Conservation (phyloP, 257 asterid genomes). For the Prunella vulgaris region DNA sequence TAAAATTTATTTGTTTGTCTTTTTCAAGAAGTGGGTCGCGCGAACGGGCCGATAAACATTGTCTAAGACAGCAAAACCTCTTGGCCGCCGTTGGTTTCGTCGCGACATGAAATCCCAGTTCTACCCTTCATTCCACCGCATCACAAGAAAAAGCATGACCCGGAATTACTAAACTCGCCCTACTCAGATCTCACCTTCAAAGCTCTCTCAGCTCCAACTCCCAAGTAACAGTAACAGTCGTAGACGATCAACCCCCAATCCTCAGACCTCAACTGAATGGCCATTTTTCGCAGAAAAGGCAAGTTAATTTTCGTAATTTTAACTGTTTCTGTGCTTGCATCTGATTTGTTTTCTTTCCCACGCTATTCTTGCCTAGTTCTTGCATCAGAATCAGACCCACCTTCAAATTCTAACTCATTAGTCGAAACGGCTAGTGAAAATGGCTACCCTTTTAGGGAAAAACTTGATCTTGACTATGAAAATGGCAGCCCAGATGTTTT, state of each 20-base stretch:
- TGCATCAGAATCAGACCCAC: conserved; percentile 38
- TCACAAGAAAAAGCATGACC: not conserved
- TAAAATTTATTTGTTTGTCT: too few relatives aligned
- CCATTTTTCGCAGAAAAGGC: conserved; percentile 37
- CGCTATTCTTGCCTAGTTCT: conserved; percentile 33
- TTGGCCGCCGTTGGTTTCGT: conserved; percentile 33
- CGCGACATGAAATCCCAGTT: not conserved
- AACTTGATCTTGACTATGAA: not conserved
- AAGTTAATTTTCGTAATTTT: conserved; percentile 26
- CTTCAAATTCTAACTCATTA: conserved; percentile 24
- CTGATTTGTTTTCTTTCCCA: conserved; percentile 28
- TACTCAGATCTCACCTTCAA: conserved; percentile 36
- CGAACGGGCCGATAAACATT: too few relatives aligned
- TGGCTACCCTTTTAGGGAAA: conserved; percentile 18
- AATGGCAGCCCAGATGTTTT: conserved; percentile 19
- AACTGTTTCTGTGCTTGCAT: conserved; percentile 23
- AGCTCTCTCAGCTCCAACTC: conserved; percentile 23
- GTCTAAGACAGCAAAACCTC: conserved; percentile 18
- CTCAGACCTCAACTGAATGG: conserved; percentile 34
- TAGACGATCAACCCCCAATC: conserved; percentile 4
- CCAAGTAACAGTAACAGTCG: conserved; percentile 25
- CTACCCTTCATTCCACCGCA: conserved; percentile 8
- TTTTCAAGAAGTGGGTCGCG: too few relatives aligned
- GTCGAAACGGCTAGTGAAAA: conserved; percentile 8
- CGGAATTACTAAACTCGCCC: conserved; percentile 4